Base-by-base conservation (phyloP, 1,284 basidiomycete genomes). In the Cryptococcus sp. region DNA sequence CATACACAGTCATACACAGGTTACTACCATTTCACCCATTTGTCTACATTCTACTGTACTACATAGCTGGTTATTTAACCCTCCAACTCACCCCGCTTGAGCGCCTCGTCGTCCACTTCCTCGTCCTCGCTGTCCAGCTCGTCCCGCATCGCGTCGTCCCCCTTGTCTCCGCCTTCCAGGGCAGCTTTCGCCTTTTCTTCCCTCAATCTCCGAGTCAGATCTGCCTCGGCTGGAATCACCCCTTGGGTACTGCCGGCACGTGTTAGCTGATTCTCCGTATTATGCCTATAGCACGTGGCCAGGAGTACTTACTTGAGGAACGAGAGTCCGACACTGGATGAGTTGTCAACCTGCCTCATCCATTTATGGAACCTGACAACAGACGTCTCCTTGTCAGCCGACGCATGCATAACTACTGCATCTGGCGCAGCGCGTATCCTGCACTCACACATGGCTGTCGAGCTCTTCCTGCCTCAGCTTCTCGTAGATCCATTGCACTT, bases 401-500 rank as follows among this genome's bases (percentile, higher is more conserved):
- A 35, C 10, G 13, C 5, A 25, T 25, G 25, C 25, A 25, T 25
- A 6, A 3, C 25, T 25, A 25, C 25, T 25, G 25, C 31, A 10
- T 5, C 31, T 35, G 5, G 31, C 31, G 10, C 31, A 35, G 31
- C 31, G 31, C 31, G 31, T 10, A 2, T n/a, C 38, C 15, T 13
- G 16, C 11, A 83, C 90, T 67, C 70, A 93, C 90, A 92, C 81
- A 60, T 87, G 87, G 64, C 85, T 83, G 40, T 84, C 84, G 59
- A 91, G 87, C 79, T 99, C 95, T 39, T 90, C 87, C 60, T 83
- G 80, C 52, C 91, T 84, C 86, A 96, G 89, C 60, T 86, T 85
- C 64, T 87, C 83, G 72, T 95, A 95, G 48, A 96, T 93, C 67
- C 85, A 84, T 69, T 84, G 82, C 68, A 89, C 82, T 79, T 95